Percentiles rank a stretch among this genome's conserved stretches.
Evolutionary conservation across 2,329 filamentous ascomycete genomes (phyloP).

Genomic region (Nemania sp.): DNA sequence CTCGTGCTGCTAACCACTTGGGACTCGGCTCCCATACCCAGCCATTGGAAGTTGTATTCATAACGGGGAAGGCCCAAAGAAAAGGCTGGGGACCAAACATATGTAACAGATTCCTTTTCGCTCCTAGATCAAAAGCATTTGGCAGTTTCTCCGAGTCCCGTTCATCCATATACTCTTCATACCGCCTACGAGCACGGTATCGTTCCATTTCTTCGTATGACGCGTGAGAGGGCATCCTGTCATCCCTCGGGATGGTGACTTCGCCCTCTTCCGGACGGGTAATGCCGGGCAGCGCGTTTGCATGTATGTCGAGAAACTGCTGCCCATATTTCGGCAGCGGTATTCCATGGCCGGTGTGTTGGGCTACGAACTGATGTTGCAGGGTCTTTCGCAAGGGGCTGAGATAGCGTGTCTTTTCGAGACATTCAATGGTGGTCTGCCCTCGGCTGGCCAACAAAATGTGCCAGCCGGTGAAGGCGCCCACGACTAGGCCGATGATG

Average conservation of each 20-base stretch:
- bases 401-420: slow-evolving; percentile 94
- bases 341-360: slow-evolving; percentile 55
- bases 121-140: slow-evolving; percentile 90
- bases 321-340: slow-evolving; percentile 67
- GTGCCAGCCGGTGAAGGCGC: slow-evolving; percentile 92
- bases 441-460: slow-evolving; percentile 77
- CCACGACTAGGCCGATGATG: slow-evolving; percentile 88
- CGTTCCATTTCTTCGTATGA: slow-evolving; percentile 62
- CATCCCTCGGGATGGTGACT: slow-evolving; percentile 46
- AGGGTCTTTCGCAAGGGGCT: slow-evolving; percentile 75
- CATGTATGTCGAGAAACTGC: slow-evolving; percentile 79
- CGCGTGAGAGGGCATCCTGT: slow-evolving; percentile 47
- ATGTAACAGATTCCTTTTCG: slow-evolving; percentile 76
- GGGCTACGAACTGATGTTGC: slow-evolving; percentile 64
- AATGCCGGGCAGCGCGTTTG: slow-evolving; percentile 79
- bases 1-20: slow-evolving; percentile 74
- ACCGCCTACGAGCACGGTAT: slow-evolving; percentile 57
- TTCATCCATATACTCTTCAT: slow-evolving; percentile 82
- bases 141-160: slow-evolving; percentile 85
- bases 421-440: slow-evolving; percentile 92
- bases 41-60: slow-evolving; percentile 86
- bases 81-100: slow-evolving; percentile 76
- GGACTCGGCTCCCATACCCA: slow-evolving; percentile 91
- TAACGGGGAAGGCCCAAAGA: slow-evolving; percentile 80
- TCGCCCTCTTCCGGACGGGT: slow-evolving; percentile 84